These are phyloP conservation scores for Ophiocytium majus DNA, from an alignment of 352 stramenopile species.

Conservation along the genomic window DNA sequence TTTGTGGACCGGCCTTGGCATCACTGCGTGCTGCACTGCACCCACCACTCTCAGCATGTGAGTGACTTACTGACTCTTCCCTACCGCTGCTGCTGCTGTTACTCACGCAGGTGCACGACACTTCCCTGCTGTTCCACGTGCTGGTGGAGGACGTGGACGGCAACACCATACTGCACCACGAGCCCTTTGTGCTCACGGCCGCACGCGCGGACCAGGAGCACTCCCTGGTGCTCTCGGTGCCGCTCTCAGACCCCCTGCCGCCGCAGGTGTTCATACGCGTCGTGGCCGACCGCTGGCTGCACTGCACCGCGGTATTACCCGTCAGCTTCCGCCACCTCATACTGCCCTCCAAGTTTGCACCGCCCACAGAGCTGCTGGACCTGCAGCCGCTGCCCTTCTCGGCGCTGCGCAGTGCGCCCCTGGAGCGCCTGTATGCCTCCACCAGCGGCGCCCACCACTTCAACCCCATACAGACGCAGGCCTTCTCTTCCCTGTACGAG, in stretches of 20 bases:
- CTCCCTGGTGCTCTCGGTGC: conserved; percentile 90
- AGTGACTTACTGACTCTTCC: too few relatives aligned
- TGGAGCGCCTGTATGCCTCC: conserved; percentile 56
- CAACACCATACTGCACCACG: conserved; percentile 96
- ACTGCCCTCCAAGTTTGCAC: conserved; percentile 95
- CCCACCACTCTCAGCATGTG: too few relatives aligned
- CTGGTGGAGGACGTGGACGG: conserved; percentile 97
- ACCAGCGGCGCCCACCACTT: conserved; percentile 77
- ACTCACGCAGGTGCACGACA: conserved; percentile 89
- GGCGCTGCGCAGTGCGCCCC: conserved; percentile 52
- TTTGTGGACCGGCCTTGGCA: too few relatives aligned
- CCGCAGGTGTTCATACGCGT: conserved; percentile 63
- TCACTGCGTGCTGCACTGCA: too few relatives aligned
- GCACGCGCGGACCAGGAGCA: conserved; percentile 68
- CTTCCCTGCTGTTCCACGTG: conserved; percentile 93
- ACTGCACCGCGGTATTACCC: conserved; percentile 88
- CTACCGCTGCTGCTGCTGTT: too few relatives aligned
- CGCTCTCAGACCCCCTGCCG: conserved; percentile 93
- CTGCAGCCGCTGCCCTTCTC: conserved; percentile 90
- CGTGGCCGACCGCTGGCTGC: conserved; percentile 87
- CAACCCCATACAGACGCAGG: conserved; percentile 98
- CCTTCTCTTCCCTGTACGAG: conserved; percentile 27
- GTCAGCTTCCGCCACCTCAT: conserved; percentile 98
- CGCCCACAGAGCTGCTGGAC: conserved; percentile 95
- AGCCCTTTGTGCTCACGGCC: conserved; percentile 90